These are phyloP conservation scores for Candida morakotiae DNA, from an alignment of 805 yeast genomes.

Conservation along the genomic window DNA sequence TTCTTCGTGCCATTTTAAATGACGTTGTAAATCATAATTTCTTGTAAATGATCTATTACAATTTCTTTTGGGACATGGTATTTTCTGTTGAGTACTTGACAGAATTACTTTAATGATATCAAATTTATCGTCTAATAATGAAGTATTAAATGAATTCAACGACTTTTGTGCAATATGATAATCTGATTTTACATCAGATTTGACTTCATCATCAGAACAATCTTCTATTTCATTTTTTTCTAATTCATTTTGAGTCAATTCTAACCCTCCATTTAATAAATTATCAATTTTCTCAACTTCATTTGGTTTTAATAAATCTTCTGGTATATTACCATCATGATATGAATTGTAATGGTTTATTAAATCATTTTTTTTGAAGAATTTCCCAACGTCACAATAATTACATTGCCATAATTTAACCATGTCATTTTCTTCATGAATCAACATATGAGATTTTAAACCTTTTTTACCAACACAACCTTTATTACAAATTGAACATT, in stretches of 20 bases:
- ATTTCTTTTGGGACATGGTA: constrained; percentile 44
- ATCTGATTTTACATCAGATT: constrained; percentile 8
- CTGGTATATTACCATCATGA: constrained; percentile 42
- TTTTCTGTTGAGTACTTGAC: constrained; percentile 30
- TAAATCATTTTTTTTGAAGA: constrained; percentile 54
- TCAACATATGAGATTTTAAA: constrained; percentile 64
- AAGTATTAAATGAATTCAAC: constrained; percentile 13
- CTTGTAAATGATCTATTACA: constrained; percentile 54
- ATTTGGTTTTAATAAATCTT: constrained; percentile 22
- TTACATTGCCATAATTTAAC: constrained; percentile 67
- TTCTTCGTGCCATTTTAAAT: constrained; percentile 49
- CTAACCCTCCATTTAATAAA: constrained; percentile 10
- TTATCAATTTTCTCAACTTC: constrained; percentile 19
- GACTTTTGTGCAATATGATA: constrained; percentile 14
- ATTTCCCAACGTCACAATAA: constrained; percentile 45
- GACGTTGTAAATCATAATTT: constrained; percentile 46
- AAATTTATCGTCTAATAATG: constrained; percentile 14
- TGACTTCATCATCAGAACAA: constrained; percentile 10
- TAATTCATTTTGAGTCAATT: constrained; percentile 2
- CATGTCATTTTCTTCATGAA: constrained; percentile 50
- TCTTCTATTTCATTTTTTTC: not conserved
- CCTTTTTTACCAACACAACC: constrained; percentile 72
- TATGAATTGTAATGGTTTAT: constrained; percentile 50
- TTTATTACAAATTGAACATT: constrained; percentile 63
- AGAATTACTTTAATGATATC: constrained; percentile 35